Evolutionary conservation across 805 yeast species (phyloP).

Genomic region (Wickerhamomyces kurtzmanii): DNA sequence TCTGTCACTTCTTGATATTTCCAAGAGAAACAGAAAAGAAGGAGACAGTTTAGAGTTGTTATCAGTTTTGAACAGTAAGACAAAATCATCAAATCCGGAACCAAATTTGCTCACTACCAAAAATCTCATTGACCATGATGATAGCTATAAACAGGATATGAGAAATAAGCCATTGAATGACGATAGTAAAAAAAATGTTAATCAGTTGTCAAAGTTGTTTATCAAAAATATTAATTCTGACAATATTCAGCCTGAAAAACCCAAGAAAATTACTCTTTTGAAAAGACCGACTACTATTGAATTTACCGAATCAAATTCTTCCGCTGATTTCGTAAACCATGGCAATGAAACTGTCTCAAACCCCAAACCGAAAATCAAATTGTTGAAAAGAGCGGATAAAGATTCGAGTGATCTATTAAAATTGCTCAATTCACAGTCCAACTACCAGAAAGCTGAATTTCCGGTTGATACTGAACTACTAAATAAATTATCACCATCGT

Average conservation of each 20-base stretch:
- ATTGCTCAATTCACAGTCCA: background rate
- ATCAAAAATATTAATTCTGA: slow-evolving; percentile 3
- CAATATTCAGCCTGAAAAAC: background rate
- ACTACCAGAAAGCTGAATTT: background rate
- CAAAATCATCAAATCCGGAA: slow-evolving; percentile 1
- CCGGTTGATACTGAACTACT: background rate
- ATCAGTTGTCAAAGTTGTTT: slow-evolving; percentile 11
- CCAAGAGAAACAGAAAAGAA: slow-evolving; percentile 9
- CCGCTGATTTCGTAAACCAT: background rate
- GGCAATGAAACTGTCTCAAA: background rate
- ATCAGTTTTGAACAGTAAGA: slow-evolving; percentile 26
- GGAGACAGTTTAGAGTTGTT: slow-evolving; percentile 32
- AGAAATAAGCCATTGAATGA: background rate
- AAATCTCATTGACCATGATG: slow-evolving; percentile 7
- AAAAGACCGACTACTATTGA: background rate
- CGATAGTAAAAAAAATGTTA: slow-evolving; percentile 1
- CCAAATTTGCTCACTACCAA: slow-evolving; percentile 4
- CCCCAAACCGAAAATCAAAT: slow-evolving; percentile 11
- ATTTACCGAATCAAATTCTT: background rate
- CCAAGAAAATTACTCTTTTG: slow-evolving; percentile 1
- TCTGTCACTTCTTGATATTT: slow-evolving; percentile 16
- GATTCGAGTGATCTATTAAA: slow-evolving; percentile 2
- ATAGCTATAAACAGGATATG: slow-evolving; percentile 2
- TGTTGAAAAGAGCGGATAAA: slow-evolving; percentile 11
- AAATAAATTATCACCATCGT: background rate